phyloP scores from a whole-genome alignment of 2,329 filamentous ascomycete species.

The Elsinoe batatas region DNA sequence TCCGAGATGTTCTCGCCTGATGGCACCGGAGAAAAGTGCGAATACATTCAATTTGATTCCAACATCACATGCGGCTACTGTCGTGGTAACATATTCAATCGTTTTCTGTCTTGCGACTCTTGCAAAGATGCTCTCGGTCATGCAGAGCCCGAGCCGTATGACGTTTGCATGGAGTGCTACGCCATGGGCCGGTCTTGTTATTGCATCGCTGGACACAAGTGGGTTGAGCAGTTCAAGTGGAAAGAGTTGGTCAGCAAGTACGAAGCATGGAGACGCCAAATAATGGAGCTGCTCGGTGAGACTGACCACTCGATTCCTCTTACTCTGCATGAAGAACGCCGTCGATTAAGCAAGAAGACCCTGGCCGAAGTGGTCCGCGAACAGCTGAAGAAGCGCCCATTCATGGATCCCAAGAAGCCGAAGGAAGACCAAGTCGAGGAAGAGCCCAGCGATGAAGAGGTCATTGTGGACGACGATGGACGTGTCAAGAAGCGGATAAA shows the following conservation, averaged over 20 bases:
- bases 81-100: conserved; percentile 91
- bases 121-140: conserved; percentile 60
- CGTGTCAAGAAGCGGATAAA: conserved; percentile 56
- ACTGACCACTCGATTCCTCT: conserved; percentile 45
- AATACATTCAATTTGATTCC: conserved; percentile 74
- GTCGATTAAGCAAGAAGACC: conserved; percentile 61
- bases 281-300: conserved; percentile 61
- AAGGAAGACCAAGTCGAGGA: conserved; percentile 31
- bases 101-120: conserved; percentile 82
- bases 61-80: conserved; percentile 95
- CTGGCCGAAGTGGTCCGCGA: conserved; percentile 91
- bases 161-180: conserved; percentile 97
- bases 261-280: conserved; percentile 69
- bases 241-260: conserved; percentile 65
- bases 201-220: conserved; percentile 74
- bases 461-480: conserved; percentile 56
- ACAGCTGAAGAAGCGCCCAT: conserved; percentile 69
- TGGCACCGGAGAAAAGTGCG: conserved; percentile 54
- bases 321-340: conserved; percentile 60
- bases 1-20: conserved; percentile 74
- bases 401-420: conserved; percentile 66
- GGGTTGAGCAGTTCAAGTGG: conserved; percentile 93
- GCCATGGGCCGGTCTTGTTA: conserved; percentile 91
- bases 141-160: conserved; percentile 74
- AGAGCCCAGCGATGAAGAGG: conserved; percentile 39